Evolutionary conservation across 1,139 yeast species (phyloP), one percentile per base, ranked within the genome.

Genomic region (Candida labiduridarum): DNA sequence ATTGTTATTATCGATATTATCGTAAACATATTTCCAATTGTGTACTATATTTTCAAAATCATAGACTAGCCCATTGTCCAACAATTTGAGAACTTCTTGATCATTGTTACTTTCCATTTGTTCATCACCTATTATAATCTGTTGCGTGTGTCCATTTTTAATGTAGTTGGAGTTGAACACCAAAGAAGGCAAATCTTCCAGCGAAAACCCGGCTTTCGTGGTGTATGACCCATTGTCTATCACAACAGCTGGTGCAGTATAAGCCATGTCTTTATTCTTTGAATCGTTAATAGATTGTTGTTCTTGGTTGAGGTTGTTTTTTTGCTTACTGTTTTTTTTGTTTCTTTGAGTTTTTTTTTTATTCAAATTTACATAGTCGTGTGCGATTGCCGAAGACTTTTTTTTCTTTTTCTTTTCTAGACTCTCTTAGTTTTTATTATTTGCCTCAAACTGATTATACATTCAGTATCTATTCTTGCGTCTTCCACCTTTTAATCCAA

Each of bases 201-300:
- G 79, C 9, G 89, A 85, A 58, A 85, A 79, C 9, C 92, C 92
- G 1, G 91, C 91, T 52, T 84, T 80, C 40, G 90, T 85, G 14
- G 79, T 72, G 52, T 78, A 71, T 1, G 89, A 76, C 25, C 90
- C 91, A 60, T 82, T 82, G 64, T 87, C 91, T 43, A 87, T 83
- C 47, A 87, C 88, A 16, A 86, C 80, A 16, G 88, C 80, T 10
- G 84, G 80, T 50, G 83, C 70, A 39, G 71, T 64, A 56, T 69
- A 67, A 48, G 66, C 67, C 74, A 69, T 70, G 14, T 30, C 18
- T 34, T 12, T 31, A 31, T 31, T 31, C 35, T 56, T 38, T 43
- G 27, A n/a, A 29, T 41, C 36, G 36, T 11, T 14, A 7, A 30
- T 39, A 16, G 29, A 25, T 34, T 14, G 18, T 40, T 14, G 18